Base-by-base conservation (phyloP, 2,329 filamentous ascomycete genomes). In the Penicillium crustosum region DNA sequence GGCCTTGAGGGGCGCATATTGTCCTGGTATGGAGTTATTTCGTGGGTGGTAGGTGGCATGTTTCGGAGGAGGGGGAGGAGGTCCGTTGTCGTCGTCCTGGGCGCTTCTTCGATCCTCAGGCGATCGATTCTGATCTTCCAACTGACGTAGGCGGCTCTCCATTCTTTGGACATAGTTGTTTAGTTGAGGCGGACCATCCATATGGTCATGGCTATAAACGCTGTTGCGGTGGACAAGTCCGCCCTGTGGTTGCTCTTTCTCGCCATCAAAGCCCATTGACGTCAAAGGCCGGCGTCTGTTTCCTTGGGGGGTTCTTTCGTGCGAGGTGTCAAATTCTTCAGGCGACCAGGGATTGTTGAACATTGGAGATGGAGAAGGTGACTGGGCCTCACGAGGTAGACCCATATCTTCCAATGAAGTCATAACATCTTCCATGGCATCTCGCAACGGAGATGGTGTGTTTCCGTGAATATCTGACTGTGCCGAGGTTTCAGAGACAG, bases 341-440 rank as follows among this genome's bases (percentile, higher is more conserved):
- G 92, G 92, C 0, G 92, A 94, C 94, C 94, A 99, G 5, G 92
- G 88, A 68, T 91, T 73, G 43, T 70, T 67, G 49, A 74, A 74
- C 0, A 82, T 78, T 42, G 85, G 81, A 0, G 85, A 82, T 29
- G 83, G 82, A 35, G 60, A 63, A 36, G 80, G 68, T 61, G 80
- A 79, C 31, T 77, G 73, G 12, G 71, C 75, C 23, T 82, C 77
- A 55, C 82, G 82, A 42, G 84, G 79, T 66, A 88, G 80, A 19
- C 88, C 88, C 81, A 99, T 90, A 59, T 93, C 92, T 70, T 96
- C 89, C 43, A 99, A 77, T 55, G 94, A 95, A 64, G 94, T 91
- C 86, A 97, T 97, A 4, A 99, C 93, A 74, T 95, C 93, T 70
- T 97, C 93, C 92, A 99, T 99, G 1, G 94, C 94, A 73, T 93